Evolutionary conservation across 208 protist species (phyloP).

Genomic region (Acanthamoeba lenticulata): DNA sequence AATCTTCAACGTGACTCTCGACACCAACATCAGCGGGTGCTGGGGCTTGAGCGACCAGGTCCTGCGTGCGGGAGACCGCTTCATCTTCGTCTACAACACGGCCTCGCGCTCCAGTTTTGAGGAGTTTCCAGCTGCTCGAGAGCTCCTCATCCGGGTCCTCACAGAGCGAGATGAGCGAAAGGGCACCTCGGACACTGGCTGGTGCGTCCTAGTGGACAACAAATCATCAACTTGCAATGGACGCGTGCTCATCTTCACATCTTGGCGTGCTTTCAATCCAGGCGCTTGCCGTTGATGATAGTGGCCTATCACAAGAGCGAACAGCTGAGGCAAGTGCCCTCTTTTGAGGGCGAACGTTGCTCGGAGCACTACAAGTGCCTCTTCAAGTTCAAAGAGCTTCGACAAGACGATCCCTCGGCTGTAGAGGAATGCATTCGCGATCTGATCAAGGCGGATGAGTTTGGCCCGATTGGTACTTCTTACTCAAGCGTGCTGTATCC

Average conservation of each 20-base stretch:
- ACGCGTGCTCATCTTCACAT: too few relatives aligned
- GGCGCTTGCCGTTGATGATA: conserved; percentile 7
- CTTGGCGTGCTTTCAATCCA: too few relatives aligned
- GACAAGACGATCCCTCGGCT: background rate
- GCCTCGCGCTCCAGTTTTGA: conserved; percentile 66
- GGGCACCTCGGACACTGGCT: too few relatives aligned
- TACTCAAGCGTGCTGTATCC: too few relatives aligned
- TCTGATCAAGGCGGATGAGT: background rate
- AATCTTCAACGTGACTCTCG: background rate
- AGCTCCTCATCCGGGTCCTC: conserved; percentile 59
- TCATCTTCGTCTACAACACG: conserved; percentile 75
- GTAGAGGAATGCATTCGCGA: background rate
- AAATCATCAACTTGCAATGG: too few relatives aligned
- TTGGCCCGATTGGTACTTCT: background rate
- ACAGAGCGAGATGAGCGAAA: background rate
- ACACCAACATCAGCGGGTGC: conserved; percentile 10
- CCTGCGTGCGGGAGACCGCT: conserved; percentile 27
- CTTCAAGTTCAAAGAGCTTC: background rate
- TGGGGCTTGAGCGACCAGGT: conserved; percentile 1
- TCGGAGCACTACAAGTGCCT: background rate
- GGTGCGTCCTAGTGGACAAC: too few relatives aligned
- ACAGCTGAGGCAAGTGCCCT: background rate
- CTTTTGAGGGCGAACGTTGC: background rate
- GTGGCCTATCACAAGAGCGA: background rate
- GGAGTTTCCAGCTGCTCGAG: conserved; percentile 32